These are phyloP conservation scores for Herpetomonas tarakana DNA, from an alignment of 208 protist genomes.

Conservation along the genomic window DNA sequence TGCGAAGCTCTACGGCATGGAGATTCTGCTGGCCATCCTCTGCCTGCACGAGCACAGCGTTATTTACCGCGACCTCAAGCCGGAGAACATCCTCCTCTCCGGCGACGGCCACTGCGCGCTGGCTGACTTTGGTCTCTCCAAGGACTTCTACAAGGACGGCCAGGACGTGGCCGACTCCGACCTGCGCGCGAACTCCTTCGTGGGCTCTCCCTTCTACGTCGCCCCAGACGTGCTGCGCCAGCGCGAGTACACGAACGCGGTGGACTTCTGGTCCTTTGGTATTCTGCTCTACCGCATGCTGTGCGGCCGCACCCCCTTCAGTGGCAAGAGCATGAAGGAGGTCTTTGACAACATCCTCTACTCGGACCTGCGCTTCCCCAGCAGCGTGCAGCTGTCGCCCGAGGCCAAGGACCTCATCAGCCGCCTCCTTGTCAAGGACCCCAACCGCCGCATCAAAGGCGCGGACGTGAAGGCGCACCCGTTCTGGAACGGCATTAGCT, in stretches of 20 bases:
- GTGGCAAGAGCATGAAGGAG: slow-evolving; percentile 89
- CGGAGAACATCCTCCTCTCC: slow-evolving; percentile 90
- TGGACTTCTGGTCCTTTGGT: slow-evolving; percentile 98
- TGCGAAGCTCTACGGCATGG: slow-evolving; percentile 92
- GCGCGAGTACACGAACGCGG: slow-evolving; percentile 94
- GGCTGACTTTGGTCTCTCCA: slow-evolving; percentile 92
- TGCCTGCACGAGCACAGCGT: slow-evolving; percentile 94
- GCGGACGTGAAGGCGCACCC: slow-evolving; percentile 83
- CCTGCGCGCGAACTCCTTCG: slow-evolving; percentile 89
- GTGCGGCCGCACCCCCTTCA: slow-evolving; percentile 93
- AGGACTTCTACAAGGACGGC: slow-evolving; percentile 88
- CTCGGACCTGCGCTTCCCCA: slow-evolving; percentile 89
- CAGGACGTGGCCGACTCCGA: slow-evolving; percentile 67
- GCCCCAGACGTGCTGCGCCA: slow-evolving; percentile 94
- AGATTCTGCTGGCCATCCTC: slow-evolving; percentile 92
- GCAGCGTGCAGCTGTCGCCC: slow-evolving; percentile 71
- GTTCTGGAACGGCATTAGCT: slow-evolving; percentile 91
- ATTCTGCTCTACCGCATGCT: slow-evolving; percentile 98
- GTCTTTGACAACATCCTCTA: slow-evolving; percentile 94
- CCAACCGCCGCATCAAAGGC: slow-evolving; percentile 83
- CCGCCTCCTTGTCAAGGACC: slow-evolving; percentile 89
- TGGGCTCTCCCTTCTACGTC: slow-evolving; percentile 93
- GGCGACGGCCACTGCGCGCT: slow-evolving; percentile 87
- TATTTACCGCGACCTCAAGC: slow-evolving; percentile 94
- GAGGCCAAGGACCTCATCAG: slow-evolving; percentile 92